Percentiles rank a stretch among this genome's conserved stretches.
phyloP scores from a whole-genome alignment of 1,284 basidiomycete species.

The Ganoderma lingzhi region DNA sequence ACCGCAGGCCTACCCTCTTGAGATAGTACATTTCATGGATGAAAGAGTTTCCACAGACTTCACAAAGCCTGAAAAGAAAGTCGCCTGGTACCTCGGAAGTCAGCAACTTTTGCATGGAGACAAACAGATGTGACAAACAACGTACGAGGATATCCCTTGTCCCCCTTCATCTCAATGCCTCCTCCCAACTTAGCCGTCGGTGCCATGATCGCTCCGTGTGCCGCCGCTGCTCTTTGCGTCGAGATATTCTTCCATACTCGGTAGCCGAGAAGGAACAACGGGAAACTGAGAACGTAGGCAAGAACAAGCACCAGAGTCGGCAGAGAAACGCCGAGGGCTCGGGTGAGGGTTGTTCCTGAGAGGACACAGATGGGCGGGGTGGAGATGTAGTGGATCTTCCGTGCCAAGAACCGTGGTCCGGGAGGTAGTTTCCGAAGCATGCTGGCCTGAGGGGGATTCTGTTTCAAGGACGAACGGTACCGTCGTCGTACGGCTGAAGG shows the following conservation, averaged over 20 bases:
- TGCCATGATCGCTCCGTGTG: constrained; percentile 34
- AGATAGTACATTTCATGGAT: constrained; percentile 25
- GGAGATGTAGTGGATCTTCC: constrained; percentile 21
- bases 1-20: constrained; percentile 30
- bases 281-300: constrained; percentile 2
- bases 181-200: constrained; percentile 15
- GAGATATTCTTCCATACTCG: constrained; percentile 8
- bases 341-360: neutral
- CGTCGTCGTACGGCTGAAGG: too few relatives aligned
- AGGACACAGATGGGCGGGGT: constrained; percentile 21
- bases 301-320: neutral
- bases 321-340: neutral
- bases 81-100: constrained; percentile 26
- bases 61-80: constrained; percentile 27
- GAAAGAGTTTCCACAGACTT: constrained; percentile 35
- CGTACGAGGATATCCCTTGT: constrained; percentile 31
- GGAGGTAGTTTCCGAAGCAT: constrained; percentile 22
- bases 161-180: neutral
- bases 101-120: neutral
- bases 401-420: constrained; percentile 26
- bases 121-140: neutral
- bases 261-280: constrained; percentile 1
- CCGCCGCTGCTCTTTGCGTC: constrained; percentile 28
- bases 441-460: neutral
- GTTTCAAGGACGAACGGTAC: neutral